Evolutionary conservation across 1,284 basidiomycete species (phyloP).

Genomic region (Meira nashicola): DNA sequence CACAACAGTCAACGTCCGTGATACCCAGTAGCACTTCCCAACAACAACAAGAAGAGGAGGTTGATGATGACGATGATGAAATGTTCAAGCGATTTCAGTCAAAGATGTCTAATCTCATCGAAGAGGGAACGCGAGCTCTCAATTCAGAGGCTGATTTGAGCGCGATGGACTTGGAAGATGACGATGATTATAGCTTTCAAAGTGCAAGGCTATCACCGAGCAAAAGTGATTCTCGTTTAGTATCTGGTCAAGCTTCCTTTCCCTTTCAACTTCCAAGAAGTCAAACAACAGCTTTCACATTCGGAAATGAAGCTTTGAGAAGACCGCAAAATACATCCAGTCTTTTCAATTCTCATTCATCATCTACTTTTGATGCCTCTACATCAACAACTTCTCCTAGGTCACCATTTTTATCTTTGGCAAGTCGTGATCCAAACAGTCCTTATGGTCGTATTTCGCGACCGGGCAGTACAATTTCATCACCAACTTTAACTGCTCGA

Average conservation of each 20-base stretch:
- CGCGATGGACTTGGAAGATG: slow-evolving; percentile 5
- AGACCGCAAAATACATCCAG: too few relatives aligned
- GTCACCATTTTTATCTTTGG: background rate
- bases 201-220: background rate
- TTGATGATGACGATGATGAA: slow-evolving; percentile 27
- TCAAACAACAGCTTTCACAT: background rate
- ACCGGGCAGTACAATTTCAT: background rate
- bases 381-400: background rate
- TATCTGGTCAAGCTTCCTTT: background rate
- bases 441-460: slow-evolving; percentile 1
- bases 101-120: slow-evolving; percentile 34
- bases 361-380: too few relatives aligned
- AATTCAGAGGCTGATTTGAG: slow-evolving; percentile 24
- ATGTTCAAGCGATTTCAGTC: slow-evolving; percentile 29
- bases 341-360: too few relatives aligned
- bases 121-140: slow-evolving; percentile 32
- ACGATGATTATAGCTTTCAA: background rate
- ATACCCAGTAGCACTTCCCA: background rate
- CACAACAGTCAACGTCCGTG: background rate
- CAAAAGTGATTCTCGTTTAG: background rate
- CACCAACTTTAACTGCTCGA: too few relatives aligned
- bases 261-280: background rate
- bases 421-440: background rate
- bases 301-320: background rate
- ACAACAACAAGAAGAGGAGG: slow-evolving; percentile 12